Percentiles rank a stretch among this genome's conserved stretches.
Conservation (phyloP, 139 green algal genomes). For the Auxenochlorella pyrenoidosa region DNA sequence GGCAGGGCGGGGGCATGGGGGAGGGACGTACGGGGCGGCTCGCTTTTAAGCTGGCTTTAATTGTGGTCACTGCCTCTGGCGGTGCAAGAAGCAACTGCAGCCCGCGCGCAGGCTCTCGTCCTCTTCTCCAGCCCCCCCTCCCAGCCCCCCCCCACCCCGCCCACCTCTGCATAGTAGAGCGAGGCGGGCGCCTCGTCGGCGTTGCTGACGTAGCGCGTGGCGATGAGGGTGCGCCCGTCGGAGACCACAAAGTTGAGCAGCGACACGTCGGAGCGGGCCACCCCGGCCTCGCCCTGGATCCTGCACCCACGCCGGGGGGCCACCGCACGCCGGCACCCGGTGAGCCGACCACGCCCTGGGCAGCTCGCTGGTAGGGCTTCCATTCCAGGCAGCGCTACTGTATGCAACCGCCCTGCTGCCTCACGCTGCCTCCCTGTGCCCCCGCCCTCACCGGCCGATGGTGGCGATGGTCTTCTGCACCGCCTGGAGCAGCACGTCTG, state of each 20-base stretch:
- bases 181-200: slow-evolving; percentile 70
- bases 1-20: neutral
- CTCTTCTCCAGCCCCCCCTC: no score
- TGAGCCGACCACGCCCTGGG: no score
- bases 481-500: slow-evolving; percentile 80
- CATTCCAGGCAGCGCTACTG: neutral
- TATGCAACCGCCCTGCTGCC: neutral
- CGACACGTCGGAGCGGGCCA: slow-evolving; percentile 56
- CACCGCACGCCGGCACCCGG: no score
- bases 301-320: neutral
- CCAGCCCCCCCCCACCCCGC: neutral
- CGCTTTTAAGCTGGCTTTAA: neutral
- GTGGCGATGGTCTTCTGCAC: slow-evolving; percentile 51
- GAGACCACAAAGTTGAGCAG: slow-evolving; percentile 95
- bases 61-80: no score
- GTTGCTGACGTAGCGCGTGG: slow-evolving; percentile 85
- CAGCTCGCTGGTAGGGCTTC: neutral
- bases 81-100: no score
- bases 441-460: slow-evolving; percentile 13
- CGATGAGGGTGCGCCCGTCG: slow-evolving; percentile 86
- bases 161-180: slow-evolving; percentile 89
- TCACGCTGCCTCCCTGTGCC: neutral
- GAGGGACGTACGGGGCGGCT: neutral
- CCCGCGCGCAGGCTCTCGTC: no score
- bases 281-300: slow-evolving; percentile 62